Percentiles rank a stretch among this genome's conserved stretches.
These are phyloP conservation scores for Quercus suber DNA, from an alignment of 306 rosid genomes.

Conservation along the genomic window DNA sequence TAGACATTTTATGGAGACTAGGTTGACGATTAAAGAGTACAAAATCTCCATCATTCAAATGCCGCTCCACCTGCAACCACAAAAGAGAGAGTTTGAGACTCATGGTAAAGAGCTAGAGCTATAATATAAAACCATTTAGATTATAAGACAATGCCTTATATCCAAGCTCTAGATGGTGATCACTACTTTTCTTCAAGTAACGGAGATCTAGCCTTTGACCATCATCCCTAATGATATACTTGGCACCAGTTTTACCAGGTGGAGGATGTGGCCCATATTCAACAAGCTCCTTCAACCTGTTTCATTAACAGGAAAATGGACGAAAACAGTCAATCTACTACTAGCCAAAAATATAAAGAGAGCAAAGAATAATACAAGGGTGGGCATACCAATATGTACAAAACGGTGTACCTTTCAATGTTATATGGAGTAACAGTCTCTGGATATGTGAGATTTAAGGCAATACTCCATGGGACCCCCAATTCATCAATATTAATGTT, in stretches of 20 bases:
- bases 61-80: constrained; percentile 91
- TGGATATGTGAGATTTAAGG: constrained; percentile 91
- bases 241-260: constrained; percentile 99
- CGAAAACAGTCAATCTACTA: not conserved
- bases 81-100: constrained; percentile 17
- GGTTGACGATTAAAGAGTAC: constrained; percentile 98
- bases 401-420: constrained; percentile 67
- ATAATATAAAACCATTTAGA: not conserved
- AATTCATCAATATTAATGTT: constrained; percentile 87
- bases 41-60: constrained; percentile 95
- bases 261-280: constrained; percentile 99
- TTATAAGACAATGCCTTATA: constrained; percentile 58
- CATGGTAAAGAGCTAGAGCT: constrained; percentile 6
- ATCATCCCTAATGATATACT: constrained; percentile 95
- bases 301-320: not conserved
- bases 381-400: not conserved
- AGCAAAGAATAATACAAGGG: not conserved
- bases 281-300: constrained; percentile 94
- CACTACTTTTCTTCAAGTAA: constrained; percentile 93
- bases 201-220: constrained; percentile 99
- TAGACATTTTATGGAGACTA: constrained; percentile 99
- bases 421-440: constrained; percentile 99
- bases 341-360: not conserved
- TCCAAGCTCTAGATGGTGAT: constrained; percentile 99
- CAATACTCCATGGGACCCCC: constrained; percentile 99